phyloP scores from a whole-genome alignment of 2,329 filamentous ascomycete genomes.

The Ophiostoma piceae region DNA sequence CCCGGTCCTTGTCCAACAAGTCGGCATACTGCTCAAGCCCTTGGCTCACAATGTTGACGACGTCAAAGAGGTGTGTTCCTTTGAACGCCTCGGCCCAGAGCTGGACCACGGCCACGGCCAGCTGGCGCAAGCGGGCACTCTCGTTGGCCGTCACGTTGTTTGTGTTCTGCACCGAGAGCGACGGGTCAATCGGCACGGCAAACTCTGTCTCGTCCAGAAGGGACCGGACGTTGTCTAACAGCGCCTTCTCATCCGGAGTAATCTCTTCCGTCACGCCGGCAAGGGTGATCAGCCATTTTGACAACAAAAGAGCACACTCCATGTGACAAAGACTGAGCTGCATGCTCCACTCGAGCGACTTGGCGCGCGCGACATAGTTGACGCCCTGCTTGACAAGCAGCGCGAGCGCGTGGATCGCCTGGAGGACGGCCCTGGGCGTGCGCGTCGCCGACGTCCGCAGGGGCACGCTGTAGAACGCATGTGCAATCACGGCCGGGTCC shows the following conservation, averaged over 20 bases:
- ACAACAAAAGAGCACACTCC: slow-evolving; percentile 56
- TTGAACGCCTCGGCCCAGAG: slow-evolving; percentile 60
- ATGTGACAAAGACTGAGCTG: slow-evolving; percentile 58
- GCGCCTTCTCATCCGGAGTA: slow-evolving; percentile 47
- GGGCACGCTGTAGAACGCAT: slow-evolving; percentile 54
- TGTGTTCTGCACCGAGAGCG: slow-evolving; percentile 33
- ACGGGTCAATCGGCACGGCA: slow-evolving; percentile 55
- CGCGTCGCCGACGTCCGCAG: slow-evolving; percentile 52
- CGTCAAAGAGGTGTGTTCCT: slow-evolving; percentile 56
- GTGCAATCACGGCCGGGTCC: slow-evolving; percentile 57
- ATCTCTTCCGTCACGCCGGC: slow-evolving; percentile 36
- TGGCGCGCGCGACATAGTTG: slow-evolving; percentile 57
- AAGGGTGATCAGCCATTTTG: slow-evolving; percentile 54
- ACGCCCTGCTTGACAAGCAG: slow-evolving; percentile 61
- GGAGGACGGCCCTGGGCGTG: slow-evolving; percentile 54
- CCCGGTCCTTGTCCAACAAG: slow-evolving; percentile 44
- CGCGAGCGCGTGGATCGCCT: slow-evolving; percentile 63
- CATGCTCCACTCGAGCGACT: slow-evolving; percentile 59
- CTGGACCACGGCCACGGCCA: slow-evolving; percentile 53
- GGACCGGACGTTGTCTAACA: slow-evolving; percentile 52
- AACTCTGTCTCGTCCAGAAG: slow-evolving; percentile 61
- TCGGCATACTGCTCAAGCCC: slow-evolving; percentile 55
- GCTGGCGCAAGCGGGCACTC: slow-evolving; percentile 48
- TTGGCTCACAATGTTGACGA: slow-evolving; percentile 53
- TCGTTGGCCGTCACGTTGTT: slow-evolving; percentile 39